A percentile compares a stretch with the other conserved stretches of the same genome.
Evolutionary conservation across 805 yeast species (phyloP).

Genomic region (Sungouiella thailandica): DNA sequence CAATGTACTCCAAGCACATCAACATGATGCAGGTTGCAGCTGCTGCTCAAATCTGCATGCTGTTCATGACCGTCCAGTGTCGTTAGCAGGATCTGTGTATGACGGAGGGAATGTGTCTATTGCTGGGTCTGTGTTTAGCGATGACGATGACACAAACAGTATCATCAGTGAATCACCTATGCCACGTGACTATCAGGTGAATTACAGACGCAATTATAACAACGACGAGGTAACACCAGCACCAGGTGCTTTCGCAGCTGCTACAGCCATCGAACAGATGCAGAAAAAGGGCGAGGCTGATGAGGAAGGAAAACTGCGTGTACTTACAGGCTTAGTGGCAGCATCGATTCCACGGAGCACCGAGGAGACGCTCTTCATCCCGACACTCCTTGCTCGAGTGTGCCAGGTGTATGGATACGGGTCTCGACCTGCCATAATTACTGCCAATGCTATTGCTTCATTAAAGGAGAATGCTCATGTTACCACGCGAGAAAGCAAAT

Average conservation of each 20-base stretch:
- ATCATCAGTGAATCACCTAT: conserved; percentile 22
- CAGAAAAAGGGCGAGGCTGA: conserved; percentile 23
- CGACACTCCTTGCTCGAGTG: conserved; percentile 62
- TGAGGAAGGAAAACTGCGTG: conserved; percentile 28
- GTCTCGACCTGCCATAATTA: conserved; percentile 62
- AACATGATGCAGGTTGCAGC: conserved; percentile 41
- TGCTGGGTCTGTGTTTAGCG: conserved; percentile 39
- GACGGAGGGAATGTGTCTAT: conserved; percentile 25
- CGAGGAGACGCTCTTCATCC: conserved; percentile 71
- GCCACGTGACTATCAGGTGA: not conserved
- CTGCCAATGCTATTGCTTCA: conserved; percentile 68
- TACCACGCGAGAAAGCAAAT: conserved; percentile 3
- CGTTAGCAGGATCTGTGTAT: conserved; percentile 58
- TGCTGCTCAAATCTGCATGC: conserved; percentile 51
- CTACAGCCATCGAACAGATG: conserved; percentile 49
- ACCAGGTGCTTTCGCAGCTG: conserved; percentile 18
- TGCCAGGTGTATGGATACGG: conserved; percentile 69
- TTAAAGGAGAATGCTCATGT: conserved; percentile 44
- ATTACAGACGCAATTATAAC: conserved; percentile 4
- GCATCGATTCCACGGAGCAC: conserved; percentile 73
- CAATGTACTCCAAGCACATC: conserved; percentile 8
- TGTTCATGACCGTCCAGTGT: conserved; percentile 59
- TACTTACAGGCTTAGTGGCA: conserved; percentile 49
- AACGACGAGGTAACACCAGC: conserved; percentile 57
- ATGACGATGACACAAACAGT: conserved; percentile 32